Evolutionary conservation across 306 rosid species (phyloP).

Genomic region (Quercus alba): DNA sequence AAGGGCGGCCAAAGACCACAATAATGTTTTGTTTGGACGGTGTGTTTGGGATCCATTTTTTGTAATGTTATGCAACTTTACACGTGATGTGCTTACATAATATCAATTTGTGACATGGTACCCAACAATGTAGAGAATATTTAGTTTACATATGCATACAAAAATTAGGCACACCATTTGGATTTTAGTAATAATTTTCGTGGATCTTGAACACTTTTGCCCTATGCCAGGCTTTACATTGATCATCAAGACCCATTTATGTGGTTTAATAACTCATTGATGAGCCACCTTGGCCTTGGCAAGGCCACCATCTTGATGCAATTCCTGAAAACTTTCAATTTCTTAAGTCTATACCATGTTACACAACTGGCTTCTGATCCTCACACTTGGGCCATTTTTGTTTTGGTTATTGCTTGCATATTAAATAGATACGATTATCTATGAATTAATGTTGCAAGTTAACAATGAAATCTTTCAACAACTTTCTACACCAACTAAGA

Average conservation of each 20-base stretch:
- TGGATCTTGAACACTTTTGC: not conserved
- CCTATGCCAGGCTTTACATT: constrained; percentile 11
- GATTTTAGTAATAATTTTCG: not conserved
- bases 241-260: constrained; percentile 1
- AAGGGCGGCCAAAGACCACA: constrained; percentile 33
- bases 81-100: constrained; percentile 3
- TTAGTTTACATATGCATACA: not conserved
- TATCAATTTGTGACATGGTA: constrained; percentile 8
- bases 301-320: not conserved
- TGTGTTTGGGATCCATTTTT: constrained; percentile 23
- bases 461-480: not conserved
- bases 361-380: not conserved
- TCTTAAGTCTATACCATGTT: too few species aligned
- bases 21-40: constrained; percentile 42
- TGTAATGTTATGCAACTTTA: constrained; percentile 23
- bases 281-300: constrained; percentile 10
- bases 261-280: not conserved
- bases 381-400: not conserved
- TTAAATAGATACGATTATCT: not conserved
- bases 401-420: not conserved
- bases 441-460: not conserved
- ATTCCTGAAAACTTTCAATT: too few species aligned
- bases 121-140: constrained; percentile 6
- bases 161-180: not conserved
- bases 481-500: not conserved